Evolutionary conservation across 805 yeast genomes (phyloP).

Genomic region (Schizosaccharomyces lindneri): DNA sequence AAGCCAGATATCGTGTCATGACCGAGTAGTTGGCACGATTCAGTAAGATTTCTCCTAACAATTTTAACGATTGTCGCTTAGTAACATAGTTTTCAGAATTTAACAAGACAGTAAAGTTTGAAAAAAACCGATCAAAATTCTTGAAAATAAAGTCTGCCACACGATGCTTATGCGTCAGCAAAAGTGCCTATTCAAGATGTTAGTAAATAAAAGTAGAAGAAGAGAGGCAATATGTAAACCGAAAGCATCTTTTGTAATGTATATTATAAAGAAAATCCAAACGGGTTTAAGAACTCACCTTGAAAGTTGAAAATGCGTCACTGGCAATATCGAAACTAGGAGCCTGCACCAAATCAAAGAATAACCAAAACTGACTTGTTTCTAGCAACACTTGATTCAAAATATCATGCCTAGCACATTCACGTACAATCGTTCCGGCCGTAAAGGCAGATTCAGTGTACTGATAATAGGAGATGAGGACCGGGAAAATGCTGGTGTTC

Average conservation of each 20-base stretch:
- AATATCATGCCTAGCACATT: slow-evolving; percentile 56
- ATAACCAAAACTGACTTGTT: slow-evolving; percentile 44
- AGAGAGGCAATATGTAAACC: not conserved
- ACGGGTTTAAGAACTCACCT: slow-evolving; percentile 8
- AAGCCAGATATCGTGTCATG: slow-evolving; percentile 54
- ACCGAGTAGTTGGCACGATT: slow-evolving; percentile 44
- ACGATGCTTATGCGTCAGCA: slow-evolving; percentile 42
- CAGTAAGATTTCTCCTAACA: slow-evolving; percentile 47
- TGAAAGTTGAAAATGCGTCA: slow-evolving; percentile 58
- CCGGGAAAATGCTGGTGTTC: slow-evolving; percentile 37
- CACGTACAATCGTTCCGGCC: slow-evolving; percentile 58
- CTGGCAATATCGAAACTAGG: slow-evolving; percentile 76
- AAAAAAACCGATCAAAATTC: slow-evolving; percentile 21
- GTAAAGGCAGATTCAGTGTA: slow-evolving; percentile 44
- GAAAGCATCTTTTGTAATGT: too few relatives aligned
- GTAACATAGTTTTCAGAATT: slow-evolving; percentile 69
- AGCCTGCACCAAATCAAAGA: slow-evolving; percentile 49
- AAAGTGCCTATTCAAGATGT: slow-evolving; percentile 19
- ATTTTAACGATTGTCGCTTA: slow-evolving; percentile 61
- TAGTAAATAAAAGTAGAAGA: not conserved
- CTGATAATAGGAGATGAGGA: slow-evolving; percentile 42
- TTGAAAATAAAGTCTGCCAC: slow-evolving; percentile 42
- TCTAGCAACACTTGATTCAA: slow-evolving; percentile 38
- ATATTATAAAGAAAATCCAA: not conserved
- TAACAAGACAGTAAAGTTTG: slow-evolving; percentile 41